Evolutionary conservation across 2,329 filamentous ascomycete species (phyloP).

Genomic region (Penicillium glabrum): DNA sequence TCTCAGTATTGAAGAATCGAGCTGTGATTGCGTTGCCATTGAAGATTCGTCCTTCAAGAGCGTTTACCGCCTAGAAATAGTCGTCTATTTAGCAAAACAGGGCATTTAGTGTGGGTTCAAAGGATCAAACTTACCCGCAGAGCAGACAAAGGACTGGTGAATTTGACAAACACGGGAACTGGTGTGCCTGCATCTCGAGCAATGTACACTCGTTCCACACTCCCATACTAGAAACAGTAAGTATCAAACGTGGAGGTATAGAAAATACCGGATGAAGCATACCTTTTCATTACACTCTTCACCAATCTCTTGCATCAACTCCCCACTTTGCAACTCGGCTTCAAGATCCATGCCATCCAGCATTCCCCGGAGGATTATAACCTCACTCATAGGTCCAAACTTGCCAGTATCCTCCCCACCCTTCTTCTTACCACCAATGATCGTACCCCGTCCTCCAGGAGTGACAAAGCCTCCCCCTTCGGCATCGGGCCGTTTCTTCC

Average conservation of each 20-base stretch:
- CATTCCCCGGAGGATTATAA: slow-evolving; percentile 82
- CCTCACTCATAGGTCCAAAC: slow-evolving; percentile 74
- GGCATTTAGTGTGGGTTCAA: too few relatives aligned
- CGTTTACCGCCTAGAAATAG: slow-evolving; percentile 72
- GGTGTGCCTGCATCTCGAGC: slow-evolving; percentile 56
- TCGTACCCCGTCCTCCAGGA: slow-evolving; percentile 70
- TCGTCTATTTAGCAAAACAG: slow-evolving; percentile 3
- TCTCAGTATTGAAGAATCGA: slow-evolving; percentile 76
- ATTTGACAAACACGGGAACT: slow-evolving; percentile 84
- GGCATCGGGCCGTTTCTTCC: slow-evolving; percentile 73
- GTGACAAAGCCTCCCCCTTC: slow-evolving; percentile 77
- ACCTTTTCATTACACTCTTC: slow-evolving; percentile 86
- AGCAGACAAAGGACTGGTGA: slow-evolving; percentile 80
- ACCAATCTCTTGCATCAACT: slow-evolving; percentile 88
- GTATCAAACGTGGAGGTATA: not conserved
- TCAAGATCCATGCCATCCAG: slow-evolving; percentile 79
- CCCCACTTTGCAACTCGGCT: slow-evolving; percentile 68
- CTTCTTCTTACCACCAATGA: slow-evolving; percentile 72
- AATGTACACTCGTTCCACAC: slow-evolving; percentile 77
- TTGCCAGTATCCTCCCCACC: slow-evolving; percentile 49
- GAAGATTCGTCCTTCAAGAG: slow-evolving; percentile 82
- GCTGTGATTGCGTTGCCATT: slow-evolving; percentile 83
- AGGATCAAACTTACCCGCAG: slow-evolving; percentile 63
- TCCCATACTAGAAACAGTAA: slow-evolving; percentile 63
- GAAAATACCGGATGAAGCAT: slow-evolving; percentile 11